phyloP scores from a whole-genome alignment of 768 basidiomycete genomes.

The Tylopilus cervinicoccineus region DNA sequence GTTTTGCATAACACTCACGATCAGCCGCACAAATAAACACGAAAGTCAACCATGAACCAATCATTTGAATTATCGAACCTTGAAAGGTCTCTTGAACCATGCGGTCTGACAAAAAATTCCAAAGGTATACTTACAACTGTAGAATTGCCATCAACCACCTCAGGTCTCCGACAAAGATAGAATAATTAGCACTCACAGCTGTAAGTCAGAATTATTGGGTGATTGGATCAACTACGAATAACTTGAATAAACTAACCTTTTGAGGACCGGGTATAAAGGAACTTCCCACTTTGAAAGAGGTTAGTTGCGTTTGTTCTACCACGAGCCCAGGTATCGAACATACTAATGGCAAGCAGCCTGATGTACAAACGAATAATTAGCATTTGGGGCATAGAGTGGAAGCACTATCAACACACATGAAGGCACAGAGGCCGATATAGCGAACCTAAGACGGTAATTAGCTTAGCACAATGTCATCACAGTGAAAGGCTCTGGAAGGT shows the following conservation, averaged over 20 bases:
- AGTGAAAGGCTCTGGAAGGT: not conserved
- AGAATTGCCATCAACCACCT: too few relatives aligned
- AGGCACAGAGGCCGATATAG: not conserved
- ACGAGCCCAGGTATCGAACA: not conserved
- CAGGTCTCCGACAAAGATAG: not conserved
- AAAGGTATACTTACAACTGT: not conserved
- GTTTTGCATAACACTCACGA: not conserved
- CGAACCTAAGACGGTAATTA: not conserved
- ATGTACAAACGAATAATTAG: not conserved
- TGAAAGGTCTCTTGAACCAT: not conserved
- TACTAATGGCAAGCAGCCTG: not conserved
- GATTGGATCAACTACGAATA: not conserved
- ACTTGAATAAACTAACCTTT: not conserved
- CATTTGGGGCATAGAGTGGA: too few relatives aligned
- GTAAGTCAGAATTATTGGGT: not conserved
- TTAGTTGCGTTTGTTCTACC: not conserved
- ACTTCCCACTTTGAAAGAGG: too few relatives aligned
- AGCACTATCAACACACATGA: not conserved
- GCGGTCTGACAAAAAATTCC: not conserved
- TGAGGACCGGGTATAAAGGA: not conserved
- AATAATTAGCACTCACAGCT: not conserved
- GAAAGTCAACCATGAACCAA: not conserved
- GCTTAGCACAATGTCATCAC: not conserved
- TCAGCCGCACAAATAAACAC: not conserved
- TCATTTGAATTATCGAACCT: not conserved